phyloP scores from a whole-genome alignment of 1,284 basidiomycete genomes.

The Leccinum griseonigrum region DNA sequence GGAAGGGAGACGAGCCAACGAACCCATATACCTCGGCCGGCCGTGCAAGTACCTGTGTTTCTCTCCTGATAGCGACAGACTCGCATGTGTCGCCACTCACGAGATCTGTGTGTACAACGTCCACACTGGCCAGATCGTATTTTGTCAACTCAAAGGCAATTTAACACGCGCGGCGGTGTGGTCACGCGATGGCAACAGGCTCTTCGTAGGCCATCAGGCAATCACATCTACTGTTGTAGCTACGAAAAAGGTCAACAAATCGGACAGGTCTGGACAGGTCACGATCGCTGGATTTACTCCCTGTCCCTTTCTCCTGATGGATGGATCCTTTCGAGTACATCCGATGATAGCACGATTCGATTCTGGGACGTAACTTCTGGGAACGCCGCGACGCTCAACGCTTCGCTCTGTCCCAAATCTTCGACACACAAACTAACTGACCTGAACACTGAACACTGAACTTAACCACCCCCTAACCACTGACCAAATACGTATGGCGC shows the following conservation, averaged over 20 bases:
- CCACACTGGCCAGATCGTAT: background rate
- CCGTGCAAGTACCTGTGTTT: background rate
- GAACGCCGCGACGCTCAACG: too few relatives aligned
- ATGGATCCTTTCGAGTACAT: background rate
- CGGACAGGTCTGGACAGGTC: background rate
- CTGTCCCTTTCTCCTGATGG: background rate
- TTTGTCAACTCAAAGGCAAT: background rate
- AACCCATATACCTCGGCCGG: background rate
- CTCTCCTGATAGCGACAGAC: background rate
- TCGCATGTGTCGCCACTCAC: background rate
- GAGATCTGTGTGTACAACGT: background rate
- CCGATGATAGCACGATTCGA: background rate
- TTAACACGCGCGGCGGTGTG: background rate
- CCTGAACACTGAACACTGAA: too few relatives aligned
- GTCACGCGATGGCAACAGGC: background rate
- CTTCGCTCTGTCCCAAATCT: too few relatives aligned
- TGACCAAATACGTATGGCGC: too few relatives aligned
- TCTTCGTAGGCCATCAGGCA: background rate
- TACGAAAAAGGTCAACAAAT: background rate
- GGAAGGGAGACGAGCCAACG: background rate
- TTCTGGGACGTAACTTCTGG: background rate
- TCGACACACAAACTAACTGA: too few relatives aligned
- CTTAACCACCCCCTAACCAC: too few relatives aligned
- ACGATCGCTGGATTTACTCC: background rate
- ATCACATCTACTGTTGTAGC: background rate